Evolutionary conservation across 192 early-diverging fungal genomes (phyloP).

Genomic region (Coemansia sp.): DNA sequence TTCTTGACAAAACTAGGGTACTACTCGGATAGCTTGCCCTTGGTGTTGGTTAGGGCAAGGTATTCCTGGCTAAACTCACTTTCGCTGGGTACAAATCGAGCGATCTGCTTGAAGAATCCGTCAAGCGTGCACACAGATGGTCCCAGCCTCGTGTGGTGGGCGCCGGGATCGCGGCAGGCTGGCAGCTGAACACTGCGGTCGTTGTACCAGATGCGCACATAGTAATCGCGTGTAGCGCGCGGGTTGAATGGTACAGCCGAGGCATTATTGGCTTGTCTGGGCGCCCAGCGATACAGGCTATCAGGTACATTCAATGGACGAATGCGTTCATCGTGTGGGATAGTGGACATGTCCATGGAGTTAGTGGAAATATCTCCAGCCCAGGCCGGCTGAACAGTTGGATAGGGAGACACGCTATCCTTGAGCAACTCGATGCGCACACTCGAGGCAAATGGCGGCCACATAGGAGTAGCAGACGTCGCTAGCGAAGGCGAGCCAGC

Average conservation of each 20-base stretch:
- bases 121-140: conserved; percentile 51
- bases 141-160: conserved; percentile 47
- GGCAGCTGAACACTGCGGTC: conserved; percentile 47
- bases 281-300: conserved; percentile 42
- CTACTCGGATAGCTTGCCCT: background rate
- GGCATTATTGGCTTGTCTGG: background rate
- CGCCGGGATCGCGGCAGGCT: conserved; percentile 51
- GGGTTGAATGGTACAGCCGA: conserved; percentile 17
- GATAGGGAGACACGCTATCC: conserved; percentile 34
- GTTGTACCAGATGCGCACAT: conserved; percentile 57
- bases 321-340: conserved; percentile 33
- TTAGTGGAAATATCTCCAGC: conserved; percentile 33
- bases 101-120: conserved; percentile 56
- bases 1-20: background rate
- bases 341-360: conserved; percentile 22
- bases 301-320: conserved; percentile 42
- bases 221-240: conserved; percentile 47
- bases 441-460: conserved; percentile 49
- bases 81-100: conserved; percentile 39
- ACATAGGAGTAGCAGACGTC: conserved; percentile 10
- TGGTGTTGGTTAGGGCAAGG: background rate
- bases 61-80: conserved; percentile 23
- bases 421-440: conserved; percentile 52
- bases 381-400: conserved; percentile 36
- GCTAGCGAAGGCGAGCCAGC: background rate